Conservation (phyloP, 805 yeast species). For the Hemisphaericaspora nanyangensis region DNA sequence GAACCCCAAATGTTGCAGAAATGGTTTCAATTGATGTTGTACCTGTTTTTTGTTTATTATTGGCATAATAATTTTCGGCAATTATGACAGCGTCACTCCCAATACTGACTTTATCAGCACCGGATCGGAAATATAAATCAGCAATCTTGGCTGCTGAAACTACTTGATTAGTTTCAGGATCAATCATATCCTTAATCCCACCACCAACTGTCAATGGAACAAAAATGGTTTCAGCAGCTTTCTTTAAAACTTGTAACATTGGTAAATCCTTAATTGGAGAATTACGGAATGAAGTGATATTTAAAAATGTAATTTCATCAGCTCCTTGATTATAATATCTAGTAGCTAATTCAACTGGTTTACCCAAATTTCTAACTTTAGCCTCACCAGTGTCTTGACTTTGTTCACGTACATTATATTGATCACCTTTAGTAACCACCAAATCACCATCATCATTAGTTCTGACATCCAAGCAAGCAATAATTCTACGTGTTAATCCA, state of each 20-base stretch:
- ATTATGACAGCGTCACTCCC: conserved; percentile 97
- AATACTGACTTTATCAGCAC: conserved; percentile 96
- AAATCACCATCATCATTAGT: conserved; percentile 91
- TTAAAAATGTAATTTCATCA: conserved; percentile 91
- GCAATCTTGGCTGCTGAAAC: conserved; percentile 92
- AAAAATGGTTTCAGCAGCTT: conserved; percentile 84
- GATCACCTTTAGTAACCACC: conserved; percentile 98
- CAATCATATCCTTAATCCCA: conserved; percentile 87
- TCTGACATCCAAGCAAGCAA: conserved; percentile 97
- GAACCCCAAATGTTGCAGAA: conserved; percentile 87
- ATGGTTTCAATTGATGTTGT: conserved; percentile 89
- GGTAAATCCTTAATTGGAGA: conserved; percentile 93
- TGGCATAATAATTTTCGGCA: conserved; percentile 74
- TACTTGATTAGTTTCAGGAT: conserved; percentile 68
- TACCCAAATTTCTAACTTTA: conserved; percentile 88
- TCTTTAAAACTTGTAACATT: conserved; percentile 83
- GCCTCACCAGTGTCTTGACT: conserved; percentile 29
- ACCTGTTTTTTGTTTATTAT: conserved; percentile 60
- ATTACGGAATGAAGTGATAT: conserved; percentile 93
- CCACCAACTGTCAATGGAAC: conserved; percentile 99
- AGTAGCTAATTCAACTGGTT: conserved; percentile 92
- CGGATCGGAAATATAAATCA: conserved; percentile 84
- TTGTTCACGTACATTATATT: conserved; percentile 88
- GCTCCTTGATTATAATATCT: conserved; percentile 93
- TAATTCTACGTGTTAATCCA: conserved; percentile 85